These are phyloP conservation scores for Didymella exigua DNA, from an alignment of 2,329 filamentous ascomycete genomes.

Conservation along the genomic window DNA sequence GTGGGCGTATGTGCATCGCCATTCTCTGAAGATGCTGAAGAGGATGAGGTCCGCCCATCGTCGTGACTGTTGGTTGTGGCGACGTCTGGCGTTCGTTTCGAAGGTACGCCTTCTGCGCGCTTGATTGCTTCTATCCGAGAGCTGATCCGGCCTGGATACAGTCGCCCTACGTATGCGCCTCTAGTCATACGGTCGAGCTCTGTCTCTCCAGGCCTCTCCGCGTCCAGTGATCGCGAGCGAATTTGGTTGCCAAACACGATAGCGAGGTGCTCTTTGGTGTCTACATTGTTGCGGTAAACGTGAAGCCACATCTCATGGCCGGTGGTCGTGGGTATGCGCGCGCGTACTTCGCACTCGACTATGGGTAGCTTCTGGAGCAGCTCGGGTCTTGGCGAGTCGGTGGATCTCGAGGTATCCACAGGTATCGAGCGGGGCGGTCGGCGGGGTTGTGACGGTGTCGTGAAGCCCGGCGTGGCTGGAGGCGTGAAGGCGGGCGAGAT, in stretches of 20 bases:
- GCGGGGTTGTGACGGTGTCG: constrained; percentile 42
- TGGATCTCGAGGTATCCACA: constrained; percentile 47
- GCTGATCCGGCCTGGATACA: constrained; percentile 83
- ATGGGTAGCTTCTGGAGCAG: constrained; percentile 77
- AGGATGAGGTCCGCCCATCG: constrained; percentile 25
- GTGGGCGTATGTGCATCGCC: constrained; percentile 37
- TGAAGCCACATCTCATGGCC: constrained; percentile 98
- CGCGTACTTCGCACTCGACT: constrained; percentile 93
- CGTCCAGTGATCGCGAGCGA: constrained; percentile 72
- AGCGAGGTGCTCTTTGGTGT: constrained; percentile 94
- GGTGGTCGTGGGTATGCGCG: constrained; percentile 88
- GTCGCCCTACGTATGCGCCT: constrained; percentile 85
- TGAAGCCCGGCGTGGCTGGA: constrained; percentile 45
- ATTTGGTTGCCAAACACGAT: constrained; percentile 95
- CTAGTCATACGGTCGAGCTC: constrained; percentile 92
- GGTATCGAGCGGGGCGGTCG: constrained; percentile 49
- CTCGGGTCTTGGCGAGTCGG: constrained; percentile 64
- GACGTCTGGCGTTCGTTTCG: constrained; percentile 24
- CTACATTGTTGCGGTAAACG: constrained; percentile 88
- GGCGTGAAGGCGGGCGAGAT: constrained; percentile 55
- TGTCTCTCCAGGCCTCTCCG: constrained; percentile 74
- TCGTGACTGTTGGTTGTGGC: constrained; percentile 7
- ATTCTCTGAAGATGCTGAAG: constrained; percentile 34
- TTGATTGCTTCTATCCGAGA: constrained; percentile 66
- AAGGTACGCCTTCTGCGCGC: constrained; percentile 43